These are phyloP conservation scores for Pseudogymnoascus sp. DNA, from an alignment of 2,329 filamentous ascomycete species.

Conservation along the genomic window DNA sequence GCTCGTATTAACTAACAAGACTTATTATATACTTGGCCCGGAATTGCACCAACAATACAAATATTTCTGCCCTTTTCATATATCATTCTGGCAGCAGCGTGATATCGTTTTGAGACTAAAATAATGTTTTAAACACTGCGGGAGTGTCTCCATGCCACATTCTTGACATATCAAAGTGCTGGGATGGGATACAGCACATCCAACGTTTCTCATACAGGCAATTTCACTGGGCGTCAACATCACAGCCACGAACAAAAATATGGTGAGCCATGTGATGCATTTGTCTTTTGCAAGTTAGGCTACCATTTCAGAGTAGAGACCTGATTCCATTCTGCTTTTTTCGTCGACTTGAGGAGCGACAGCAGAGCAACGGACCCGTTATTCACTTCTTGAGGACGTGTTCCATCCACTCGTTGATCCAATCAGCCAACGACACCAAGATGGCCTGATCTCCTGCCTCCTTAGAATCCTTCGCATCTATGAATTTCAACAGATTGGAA, in stretches of 20 bases:
- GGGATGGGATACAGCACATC: neutral
- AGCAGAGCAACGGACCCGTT: neutral
- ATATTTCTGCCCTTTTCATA: neutral
- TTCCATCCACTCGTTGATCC: neutral
- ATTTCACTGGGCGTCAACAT: neutral
- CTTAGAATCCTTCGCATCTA: neutral
- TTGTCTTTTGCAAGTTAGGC: neutral
- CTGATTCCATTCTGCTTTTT: neutral
- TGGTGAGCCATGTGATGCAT: neutral
- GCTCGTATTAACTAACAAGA: neutral
- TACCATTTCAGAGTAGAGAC: neutral
- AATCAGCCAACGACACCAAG: neutral
- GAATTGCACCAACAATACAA: neutral
- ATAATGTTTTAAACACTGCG: neutral
- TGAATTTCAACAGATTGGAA: neutral
- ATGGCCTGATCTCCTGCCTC: neutral
- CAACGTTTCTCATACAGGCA: neutral
- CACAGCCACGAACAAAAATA: neutral
- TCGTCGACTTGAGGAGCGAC: neutral
- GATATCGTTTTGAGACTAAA: neutral
- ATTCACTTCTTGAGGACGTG: neutral
- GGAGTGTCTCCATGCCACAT: neutral
- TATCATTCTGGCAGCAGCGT: neutral
- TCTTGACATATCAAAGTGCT: neutral
- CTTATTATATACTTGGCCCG: neutral